Conservation (phyloP, 1,284 basidiomycete genomes). For the Apiotrichum akiyoshidainum region DNA sequence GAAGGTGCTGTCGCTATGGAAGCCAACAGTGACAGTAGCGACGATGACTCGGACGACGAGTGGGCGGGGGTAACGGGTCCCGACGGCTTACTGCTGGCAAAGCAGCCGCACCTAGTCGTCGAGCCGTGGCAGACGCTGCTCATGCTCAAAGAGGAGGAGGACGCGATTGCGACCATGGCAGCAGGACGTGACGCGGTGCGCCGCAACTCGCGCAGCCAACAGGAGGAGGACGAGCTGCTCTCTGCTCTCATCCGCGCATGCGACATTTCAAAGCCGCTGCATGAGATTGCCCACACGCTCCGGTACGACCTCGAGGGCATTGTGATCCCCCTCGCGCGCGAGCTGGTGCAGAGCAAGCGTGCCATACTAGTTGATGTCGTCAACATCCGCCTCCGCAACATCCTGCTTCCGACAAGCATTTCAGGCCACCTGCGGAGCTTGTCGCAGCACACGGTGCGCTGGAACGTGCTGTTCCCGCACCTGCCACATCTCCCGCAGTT, state of each 20-base stretch:
- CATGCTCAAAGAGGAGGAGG: conserved; percentile 54
- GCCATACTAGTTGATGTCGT: conserved; percentile 86
- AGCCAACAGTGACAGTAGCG: conserved; percentile 56
- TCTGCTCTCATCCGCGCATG: conserved; percentile 62
- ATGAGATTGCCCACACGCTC: conserved; percentile 77
- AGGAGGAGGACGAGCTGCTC: conserved; percentile 57
- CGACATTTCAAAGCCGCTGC: conserved; percentile 60
- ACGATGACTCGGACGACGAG: conserved; percentile 16
- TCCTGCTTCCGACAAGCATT: conserved; percentile 70
- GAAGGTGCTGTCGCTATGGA: conserved; percentile 55
- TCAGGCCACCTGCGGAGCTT: conserved; percentile 61
- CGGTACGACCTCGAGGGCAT: conserved; percentile 84
- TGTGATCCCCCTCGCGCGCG: conserved; percentile 80
- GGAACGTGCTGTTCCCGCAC: conserved; percentile 63
- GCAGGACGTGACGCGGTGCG: background rate
- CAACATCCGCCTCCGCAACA: conserved; percentile 72
- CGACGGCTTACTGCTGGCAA: conserved; percentile 11
- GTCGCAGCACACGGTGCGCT: conserved; percentile 58
- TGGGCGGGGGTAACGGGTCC: conserved; percentile 8
- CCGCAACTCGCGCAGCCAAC: conserved; percentile 5
- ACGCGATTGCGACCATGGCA: conserved; percentile 1
- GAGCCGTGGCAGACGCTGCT: conserved; percentile 91
- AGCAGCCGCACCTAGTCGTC: conserved; percentile 48
- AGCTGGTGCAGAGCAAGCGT: conserved; percentile 83
- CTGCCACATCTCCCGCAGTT: conserved; percentile 71